Evolutionary conservation across 176 grass and related monocot species (phyloP).

Genomic region (Avena atlantica): DNA sequence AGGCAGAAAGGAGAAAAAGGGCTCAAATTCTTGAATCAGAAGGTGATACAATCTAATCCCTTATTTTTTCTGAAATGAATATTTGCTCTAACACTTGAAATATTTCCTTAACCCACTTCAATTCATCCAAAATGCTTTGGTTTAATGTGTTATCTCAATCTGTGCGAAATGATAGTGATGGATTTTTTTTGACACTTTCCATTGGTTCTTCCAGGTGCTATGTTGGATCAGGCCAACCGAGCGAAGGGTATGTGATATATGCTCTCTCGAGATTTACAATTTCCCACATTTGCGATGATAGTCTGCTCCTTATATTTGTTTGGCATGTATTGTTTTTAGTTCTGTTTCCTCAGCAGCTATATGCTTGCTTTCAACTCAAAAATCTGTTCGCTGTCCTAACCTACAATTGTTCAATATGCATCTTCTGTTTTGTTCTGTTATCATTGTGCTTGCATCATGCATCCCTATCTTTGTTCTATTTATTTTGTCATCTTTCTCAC

Average conservation of each 20-base stretch:
- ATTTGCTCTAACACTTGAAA: not conserved
- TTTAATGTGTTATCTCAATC: not conserved
- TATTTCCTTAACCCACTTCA: slow-evolving; percentile 24
- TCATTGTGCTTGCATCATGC: slow-evolving; percentile 6
- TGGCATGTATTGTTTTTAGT: not conserved
- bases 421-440: slow-evolving; percentile 16
- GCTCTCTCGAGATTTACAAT: not conserved
- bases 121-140: slow-evolving; percentile 36
- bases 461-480: not conserved
- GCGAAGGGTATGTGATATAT: slow-evolving; percentile 76
- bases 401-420: slow-evolving; percentile 12
- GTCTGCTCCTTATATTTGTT: not conserved
- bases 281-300: not conserved
- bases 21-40: slow-evolving; percentile 97
- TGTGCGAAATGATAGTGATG: not conserved
- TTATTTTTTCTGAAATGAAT: slow-evolving; percentile 5
- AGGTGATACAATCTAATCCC: slow-evolving; percentile 54
- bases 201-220: slow-evolving; percentile 57
- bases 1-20: slow-evolving; percentile 95
- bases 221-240: slow-evolving; percentile 87
- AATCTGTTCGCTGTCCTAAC: not conserved
- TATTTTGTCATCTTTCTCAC: not conserved
- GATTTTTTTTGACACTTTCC: slow-evolving; percentile 15
- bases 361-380: not conserved
- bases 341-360: slow-evolving; percentile 23